Evolutionary conservation across 2,329 filamentous ascomycete genomes (phyloP), one percentile per base, ranked within the genome.

Genomic region (Falciphora oryzae): DNA sequence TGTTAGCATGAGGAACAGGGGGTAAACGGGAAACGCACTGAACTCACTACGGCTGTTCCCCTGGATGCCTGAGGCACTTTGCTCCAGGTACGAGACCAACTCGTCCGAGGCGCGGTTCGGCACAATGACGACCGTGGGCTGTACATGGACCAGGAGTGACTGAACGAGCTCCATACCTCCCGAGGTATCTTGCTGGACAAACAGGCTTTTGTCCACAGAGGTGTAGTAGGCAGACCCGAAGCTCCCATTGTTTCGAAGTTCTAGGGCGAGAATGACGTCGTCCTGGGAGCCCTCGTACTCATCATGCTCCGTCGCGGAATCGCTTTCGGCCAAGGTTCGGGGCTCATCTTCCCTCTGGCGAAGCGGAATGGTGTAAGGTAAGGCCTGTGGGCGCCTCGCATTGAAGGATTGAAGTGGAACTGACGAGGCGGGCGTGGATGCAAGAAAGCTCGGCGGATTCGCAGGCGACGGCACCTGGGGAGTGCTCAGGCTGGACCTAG

Each of bases 191-290:
- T 94, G 88, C 72, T 96, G 87, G 58, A 97, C 81, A 65, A 85
- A 89, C 4, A 97, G 75, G 50, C 82, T 86, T 70, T 91, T 88
- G 56, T 92, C 86, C 31, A 82, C 78, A 7, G 88, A 87, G 60
- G 89, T 80, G 72, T 94, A 97, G 72, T 94, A 96, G 59, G 91
- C 89, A 74, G 93, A 97, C 0, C 94, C 94, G 25, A 97, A 81
- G 0, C 83, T 87, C 0, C 85, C 87, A 35, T 85, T 83, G n/a
- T 88, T 83, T 67, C 83, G 86, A 73, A 94, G 81, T 65, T 96
- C 88, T 29, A 97, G 79, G 0, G 92, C 91, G 86, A 96, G 91
- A 65, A 96, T 83, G 31, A 92, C 77, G 72, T 95, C 91, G 65
- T 85, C 83, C 53, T 87, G 72, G 0, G 78, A 73, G 22, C 72